These are phyloP conservation scores for Galeopsis tetrahit DNA, from an alignment of 257 asterid genomes.

Conservation along the genomic window DNA sequence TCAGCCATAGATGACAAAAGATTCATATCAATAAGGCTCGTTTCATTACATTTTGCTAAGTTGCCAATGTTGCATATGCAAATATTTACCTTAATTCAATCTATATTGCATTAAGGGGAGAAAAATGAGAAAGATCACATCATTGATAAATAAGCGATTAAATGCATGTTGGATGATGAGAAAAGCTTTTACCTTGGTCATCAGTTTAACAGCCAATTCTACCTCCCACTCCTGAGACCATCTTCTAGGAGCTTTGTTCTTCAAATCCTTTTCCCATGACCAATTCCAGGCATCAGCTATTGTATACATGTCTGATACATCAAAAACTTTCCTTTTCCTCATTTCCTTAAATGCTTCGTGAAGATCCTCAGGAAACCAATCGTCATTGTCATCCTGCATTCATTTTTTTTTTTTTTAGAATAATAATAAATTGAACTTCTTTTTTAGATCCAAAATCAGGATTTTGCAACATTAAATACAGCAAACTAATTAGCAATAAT, in stretches of 20 bases:
- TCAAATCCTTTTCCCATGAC: slow-evolving; percentile 93
- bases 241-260: slow-evolving; percentile 84
- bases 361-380: slow-evolving; percentile 95
- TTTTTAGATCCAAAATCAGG: background rate
- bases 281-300: slow-evolving; percentile 99
- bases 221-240: slow-evolving; percentile 99
- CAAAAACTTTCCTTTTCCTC: slow-evolving; percentile 85
- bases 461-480: slow-evolving; percentile 1
- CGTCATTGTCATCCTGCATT: slow-evolving; percentile 84
- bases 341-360: slow-evolving; percentile 88
- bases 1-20: background rate
- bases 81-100: background rate
- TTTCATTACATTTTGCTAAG: background rate
- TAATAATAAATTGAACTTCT: background rate
- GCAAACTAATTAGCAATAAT: background rate
- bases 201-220: slow-evolving; percentile 80
- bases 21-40: background rate
- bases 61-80: background rate
- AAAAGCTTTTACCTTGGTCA: slow-evolving; percentile 61
- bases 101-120: background rate
- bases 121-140: background rate
- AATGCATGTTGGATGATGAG: slow-evolving; percentile 2
- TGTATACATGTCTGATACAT: slow-evolving; percentile 93
- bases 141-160: background rate
- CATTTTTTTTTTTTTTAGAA: background rate